Base-by-base conservation (phyloP, 768 basidiomycete species). In the Suillus sp. region DNA sequence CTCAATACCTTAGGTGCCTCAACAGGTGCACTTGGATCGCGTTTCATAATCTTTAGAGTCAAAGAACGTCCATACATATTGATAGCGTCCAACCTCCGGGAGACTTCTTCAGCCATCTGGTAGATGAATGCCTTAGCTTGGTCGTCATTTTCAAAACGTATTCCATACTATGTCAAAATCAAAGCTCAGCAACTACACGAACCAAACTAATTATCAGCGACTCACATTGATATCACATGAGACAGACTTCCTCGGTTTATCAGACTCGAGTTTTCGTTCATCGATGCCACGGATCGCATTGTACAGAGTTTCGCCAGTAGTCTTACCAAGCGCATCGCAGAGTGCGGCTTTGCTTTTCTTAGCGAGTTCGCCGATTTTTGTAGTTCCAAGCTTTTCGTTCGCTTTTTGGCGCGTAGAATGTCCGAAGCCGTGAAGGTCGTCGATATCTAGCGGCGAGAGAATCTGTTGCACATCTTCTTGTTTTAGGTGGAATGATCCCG, bases 141-240 rank as follows among this genome's bases (percentile, higher is more conserved):
- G 42, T 88, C 88, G 62, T 88, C 82, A 62, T 86, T 86, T 69
- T 91, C 86, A 74, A 99, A 99, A 4, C 97, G 88, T 61, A 99
- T 97, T 0, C 95, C 97, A 73, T 98, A 99, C 95, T 97, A 61
- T 4, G 37, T 13, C 13, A 65, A 34, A 60, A 50, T 70, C 47
- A 68, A 59, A 35, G 60, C 10, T 54, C 25, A 59, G 16, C 18
- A 43, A 47, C 67, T 11, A 22, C 35, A 20, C 27, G 10, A 32
- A 10, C 27, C 8, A 58, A 47, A n/a, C 13, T 45, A 38, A 8
- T 14, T 20, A 27, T 20, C 16, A 37, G 10, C 37, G 42, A 8
- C 93, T 72, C 68, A 96, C 95, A 70, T 95, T 99, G 69, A 98
- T 92, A 72, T 98, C 96, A 63, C 93, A 95, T 13, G 92, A 94